Evolutionary conservation across 2,329 filamentous ascomycete species (phyloP), one percentile per base, ranked within the genome.

Genomic region (Stemphylium vesicarium): DNA sequence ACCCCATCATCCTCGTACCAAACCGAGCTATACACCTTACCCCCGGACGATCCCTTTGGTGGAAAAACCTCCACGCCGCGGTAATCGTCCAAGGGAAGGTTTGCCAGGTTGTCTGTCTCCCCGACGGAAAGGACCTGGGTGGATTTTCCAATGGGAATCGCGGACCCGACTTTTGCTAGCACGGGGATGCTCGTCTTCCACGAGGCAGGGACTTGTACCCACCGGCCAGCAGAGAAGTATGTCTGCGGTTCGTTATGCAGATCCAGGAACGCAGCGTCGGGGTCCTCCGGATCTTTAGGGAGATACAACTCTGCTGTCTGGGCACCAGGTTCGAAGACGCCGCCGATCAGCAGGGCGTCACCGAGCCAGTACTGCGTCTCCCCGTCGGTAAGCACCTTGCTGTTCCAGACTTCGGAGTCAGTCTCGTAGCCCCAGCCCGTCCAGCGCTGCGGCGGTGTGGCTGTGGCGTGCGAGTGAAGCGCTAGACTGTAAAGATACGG

Each of bases 361-460:
- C 88, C 88, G 20, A 91, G 82, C 88, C 88, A 91, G 76, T 87
- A 91, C 68, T 92, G 88, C 4, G 84, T 83, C 62, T 91, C 88
- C 7, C 88, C 88, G 26, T 83, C 79, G 50, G 83, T 86, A 3
- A 90, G 75, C 0, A 78, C 65, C 42, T 79, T 79, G 2, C 77
- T 84, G 3, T 24, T 70, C 88, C 88, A 91, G 0, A 91, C 84
- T 56, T 85, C 84, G 0, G 85, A 77, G 60, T 91, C 88, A 0
- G 75, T 66, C 66, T 91, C 88, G 63, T 88, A 90, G 22, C 87
- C 88, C 87, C 88, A 91, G 0, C 88, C 89, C 0, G 86, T 85
- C 88, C 89, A 91, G 46, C 88, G 79, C 64, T 90, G 88, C 0
- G 88, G 85, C 1, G 88, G 87, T 0, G 79, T 76, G 0, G 88